phyloP scores from a whole-genome alignment of 805 yeast species.

The Yarrowia porcina region DNA sequence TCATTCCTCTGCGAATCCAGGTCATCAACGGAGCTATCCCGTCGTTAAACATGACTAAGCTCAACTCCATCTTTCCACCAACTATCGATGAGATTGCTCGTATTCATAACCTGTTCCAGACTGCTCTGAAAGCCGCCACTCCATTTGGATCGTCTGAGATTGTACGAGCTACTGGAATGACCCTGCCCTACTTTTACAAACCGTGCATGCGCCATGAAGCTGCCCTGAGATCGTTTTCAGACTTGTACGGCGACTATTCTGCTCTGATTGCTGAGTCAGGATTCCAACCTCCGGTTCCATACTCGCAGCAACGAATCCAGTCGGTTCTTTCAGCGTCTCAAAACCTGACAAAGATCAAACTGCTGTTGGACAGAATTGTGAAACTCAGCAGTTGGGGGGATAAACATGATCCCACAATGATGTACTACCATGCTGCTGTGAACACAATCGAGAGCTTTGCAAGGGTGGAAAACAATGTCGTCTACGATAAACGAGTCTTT shows the following conservation, averaged over 20 bases:
- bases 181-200: constrained; percentile 86
- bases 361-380: constrained; percentile 62
- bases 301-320: constrained; percentile 53
- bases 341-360: constrained; percentile 66
- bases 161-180: constrained; percentile 72
- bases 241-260: constrained; percentile 46
- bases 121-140: constrained; percentile 63
- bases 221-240: constrained; percentile 65
- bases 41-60: constrained; percentile 53
- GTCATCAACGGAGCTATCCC: constrained; percentile 55
- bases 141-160: constrained; percentile 73
- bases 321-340: constrained; percentile 64
- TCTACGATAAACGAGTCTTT: constrained; percentile 64
- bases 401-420: constrained; percentile 36
- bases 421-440: constrained; percentile 52
- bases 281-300: constrained; percentile 34
- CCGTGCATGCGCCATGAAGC: constrained; percentile 95
- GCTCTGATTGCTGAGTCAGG: constrained; percentile 38
- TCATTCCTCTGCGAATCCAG: constrained; percentile 71
- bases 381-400: constrained; percentile 42
- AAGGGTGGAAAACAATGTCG: constrained; percentile 44
- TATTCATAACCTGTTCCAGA: constrained; percentile 79
- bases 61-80: constrained; percentile 85
- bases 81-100: constrained; percentile 92
- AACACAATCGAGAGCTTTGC: constrained; percentile 83